Evolutionary conservation across 352 stramenopile species (phyloP), one percentile per base, ranked within the genome.

Genomic region (Globisporangium echinulatum): DNA sequence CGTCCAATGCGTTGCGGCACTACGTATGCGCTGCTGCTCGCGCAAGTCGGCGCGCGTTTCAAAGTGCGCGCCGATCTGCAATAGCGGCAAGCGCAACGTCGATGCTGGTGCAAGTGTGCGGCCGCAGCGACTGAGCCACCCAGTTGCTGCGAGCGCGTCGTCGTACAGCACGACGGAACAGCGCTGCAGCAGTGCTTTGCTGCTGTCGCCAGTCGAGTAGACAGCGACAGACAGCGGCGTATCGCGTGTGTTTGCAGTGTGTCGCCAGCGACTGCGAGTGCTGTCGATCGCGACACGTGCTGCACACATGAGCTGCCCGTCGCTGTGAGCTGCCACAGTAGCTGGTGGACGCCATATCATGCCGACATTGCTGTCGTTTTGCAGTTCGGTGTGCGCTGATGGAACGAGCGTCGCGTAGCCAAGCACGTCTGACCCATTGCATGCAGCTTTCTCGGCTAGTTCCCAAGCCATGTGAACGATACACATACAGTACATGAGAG

Each of bases 121-220:
- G 9, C 17, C 11, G 39, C 59, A 64, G 42, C 66, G 63, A 17
- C 48, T 49, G 17, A 70, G 52, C 8, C 50, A 52, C 13, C 54
- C 49, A 9, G 25, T 59, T 36, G 49, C 44, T 10, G 49, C 61
- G 39, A 72, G 46, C 25, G 33, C 40, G 4, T 63, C 58, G 44
- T 70, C 66, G 56, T 72, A 72, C n/a, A 70, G 53, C 48, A 72
- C 53, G 15, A 69, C 37, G 38, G 66, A 53, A 49, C 66, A 72
- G 48, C 25, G 25, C 25, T 60, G 52, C 15, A 11, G 58, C 10
- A 59, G 17, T 17, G 54, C 19, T 33, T 33, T 33, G 25, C 25
- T 33, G 56, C 10, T 10, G 2, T 13, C 36, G 36, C 9, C 36
- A 4, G 3, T 11, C 13, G 15, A 8, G 25, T 54, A n/a, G 13